Percentiles rank a stretch among this genome's conserved stretches.
These are phyloP conservation scores for sweet orange (Citrus sinensis) DNA, from an alignment of 345 rosid species.

Conservation along the genomic window DNA sequence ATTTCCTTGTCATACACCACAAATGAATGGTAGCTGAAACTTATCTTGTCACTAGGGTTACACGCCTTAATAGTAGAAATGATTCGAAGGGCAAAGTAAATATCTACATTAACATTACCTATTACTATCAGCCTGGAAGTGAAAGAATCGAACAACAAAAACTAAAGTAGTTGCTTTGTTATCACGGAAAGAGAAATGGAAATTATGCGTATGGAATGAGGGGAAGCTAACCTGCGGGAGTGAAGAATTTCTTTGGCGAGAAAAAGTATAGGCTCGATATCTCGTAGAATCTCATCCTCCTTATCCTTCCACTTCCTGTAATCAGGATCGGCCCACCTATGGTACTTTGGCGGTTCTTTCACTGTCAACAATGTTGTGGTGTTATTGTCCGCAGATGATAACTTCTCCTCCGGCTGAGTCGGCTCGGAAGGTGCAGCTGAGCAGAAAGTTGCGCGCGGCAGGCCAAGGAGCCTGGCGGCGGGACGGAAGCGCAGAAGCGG, in stretches of 20 bases:
- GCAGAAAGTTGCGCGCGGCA: constrained; percentile 24
- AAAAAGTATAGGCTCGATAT: constrained; percentile 48
- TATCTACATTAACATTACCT: neutral
- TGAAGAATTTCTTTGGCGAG: constrained; percentile 77
- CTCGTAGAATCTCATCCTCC: constrained; percentile 66
- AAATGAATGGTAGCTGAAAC: neutral
- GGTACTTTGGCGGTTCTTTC: constrained; percentile 31
- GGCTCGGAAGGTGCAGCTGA: constrained; percentile 30
- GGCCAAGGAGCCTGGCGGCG: constrained; percentile 26
- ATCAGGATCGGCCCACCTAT: constrained; percentile 60
- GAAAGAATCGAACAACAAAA: too few relatives aligned
- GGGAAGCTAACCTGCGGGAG: constrained; percentile 49
- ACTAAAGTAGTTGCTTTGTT: too few relatives aligned
- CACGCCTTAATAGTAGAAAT: neutral
- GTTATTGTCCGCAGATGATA: constrained; percentile 29
- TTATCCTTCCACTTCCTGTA: constrained; percentile 74
- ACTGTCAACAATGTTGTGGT: constrained; percentile 21
- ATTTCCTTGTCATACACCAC: neutral
- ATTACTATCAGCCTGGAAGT: neutral
- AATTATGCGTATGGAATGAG: neutral
- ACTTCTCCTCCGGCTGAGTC: constrained; percentile 31
- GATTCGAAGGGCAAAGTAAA: neutral
- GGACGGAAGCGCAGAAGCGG: constrained; percentile 34
- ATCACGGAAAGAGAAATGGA: too few relatives aligned
- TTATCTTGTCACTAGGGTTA: neutral